phyloP scores from a whole-genome alignment of 163 green algal genomes.

The Scenedesmus sp. region DNA sequence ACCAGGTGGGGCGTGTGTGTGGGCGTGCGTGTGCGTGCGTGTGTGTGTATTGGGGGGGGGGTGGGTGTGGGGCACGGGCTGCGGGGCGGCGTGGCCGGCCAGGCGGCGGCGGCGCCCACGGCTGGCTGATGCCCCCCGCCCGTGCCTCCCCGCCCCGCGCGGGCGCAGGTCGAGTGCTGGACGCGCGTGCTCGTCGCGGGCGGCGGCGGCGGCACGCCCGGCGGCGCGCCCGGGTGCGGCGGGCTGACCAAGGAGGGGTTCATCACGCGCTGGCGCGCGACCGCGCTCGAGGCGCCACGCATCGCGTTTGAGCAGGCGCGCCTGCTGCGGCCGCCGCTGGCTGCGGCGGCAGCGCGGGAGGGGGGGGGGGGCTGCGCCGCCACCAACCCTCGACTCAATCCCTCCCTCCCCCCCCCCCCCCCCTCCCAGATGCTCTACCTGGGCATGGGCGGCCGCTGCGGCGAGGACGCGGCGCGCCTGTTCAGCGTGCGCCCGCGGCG shows the following conservation, averaged over 20 bases:
- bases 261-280: conserved; percentile 43
- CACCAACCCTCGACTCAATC: too few species aligned
- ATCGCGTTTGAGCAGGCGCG: conserved; percentile 44
- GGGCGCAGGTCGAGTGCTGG: conserved; percentile 55
- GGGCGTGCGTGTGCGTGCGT: too few species aligned
- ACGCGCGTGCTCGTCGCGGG: conserved; percentile 69
- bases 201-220: conserved; percentile 38
- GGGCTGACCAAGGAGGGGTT: conserved; percentile 44
- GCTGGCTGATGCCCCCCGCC: too few species aligned
- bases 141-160: conserved; percentile 25
- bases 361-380: neutral
- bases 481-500: conserved; percentile 60
- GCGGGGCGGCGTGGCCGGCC: too few species aligned
- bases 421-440: conserved; percentile 86
- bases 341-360: neutral
- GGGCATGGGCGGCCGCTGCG: conserved; percentile 61
- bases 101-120: too few species aligned
- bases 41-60: neutral
- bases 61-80: conserved; percentile 8
- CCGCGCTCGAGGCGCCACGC: conserved; percentile 55
- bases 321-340: neutral
- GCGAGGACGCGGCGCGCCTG: conserved; percentile 50
- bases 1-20: conserved; percentile 29
- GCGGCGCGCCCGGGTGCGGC: neutral
- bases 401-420: too few species aligned